Percentiles rank a stretch among this genome's conserved stretches.
These are phyloP conservation scores for Fusarium chuoi DNA, from an alignment of 2,329 filamentous ascomycete species.

Conservation along the genomic window DNA sequence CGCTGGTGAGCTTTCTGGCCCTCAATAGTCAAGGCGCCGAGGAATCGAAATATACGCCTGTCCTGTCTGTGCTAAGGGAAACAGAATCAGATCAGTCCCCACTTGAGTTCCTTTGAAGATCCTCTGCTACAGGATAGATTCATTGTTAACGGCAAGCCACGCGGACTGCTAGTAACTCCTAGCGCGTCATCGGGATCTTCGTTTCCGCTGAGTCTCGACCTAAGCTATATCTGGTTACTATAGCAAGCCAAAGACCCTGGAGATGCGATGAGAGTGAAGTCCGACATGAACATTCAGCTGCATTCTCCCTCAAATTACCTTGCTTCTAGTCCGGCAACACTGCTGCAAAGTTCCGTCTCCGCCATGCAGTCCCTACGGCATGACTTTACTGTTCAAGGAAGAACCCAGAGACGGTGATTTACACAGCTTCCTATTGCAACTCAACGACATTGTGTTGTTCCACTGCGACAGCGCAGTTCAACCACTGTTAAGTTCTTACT, in stretches of 20 bases:
- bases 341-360: background rate
- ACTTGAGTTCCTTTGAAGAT: slow-evolving; percentile 32
- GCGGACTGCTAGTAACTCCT: slow-evolving; percentile 27
- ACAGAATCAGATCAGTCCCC: slow-evolving; percentile 30
- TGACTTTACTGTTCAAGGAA: slow-evolving; percentile 8
- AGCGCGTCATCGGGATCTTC: slow-evolving; percentile 16
- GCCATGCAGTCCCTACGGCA: slow-evolving; percentile 1
- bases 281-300: slow-evolving; percentile 5
- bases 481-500: background rate
- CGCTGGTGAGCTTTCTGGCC: background rate
- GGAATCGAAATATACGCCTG: slow-evolving; percentile 20
- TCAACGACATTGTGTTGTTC: background rate
- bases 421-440: slow-evolving; percentile 1
- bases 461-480: background rate
- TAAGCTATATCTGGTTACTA: slow-evolving; percentile 1
- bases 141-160: slow-evolving; percentile 31
- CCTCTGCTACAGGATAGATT: slow-evolving; percentile 24
- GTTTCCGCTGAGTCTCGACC: slow-evolving; percentile 12
- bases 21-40: background rate
- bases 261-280: background rate
- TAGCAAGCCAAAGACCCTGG: slow-evolving; percentile 1
- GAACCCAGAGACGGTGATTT: background rate
- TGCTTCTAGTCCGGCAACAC: slow-evolving; percentile 1
- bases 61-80: slow-evolving; percentile 20
- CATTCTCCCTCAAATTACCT: background rate